Base-by-base conservation (phyloP, 2,329 filamentous ascomycete genomes). In the Colletotrichum australisinense region DNA sequence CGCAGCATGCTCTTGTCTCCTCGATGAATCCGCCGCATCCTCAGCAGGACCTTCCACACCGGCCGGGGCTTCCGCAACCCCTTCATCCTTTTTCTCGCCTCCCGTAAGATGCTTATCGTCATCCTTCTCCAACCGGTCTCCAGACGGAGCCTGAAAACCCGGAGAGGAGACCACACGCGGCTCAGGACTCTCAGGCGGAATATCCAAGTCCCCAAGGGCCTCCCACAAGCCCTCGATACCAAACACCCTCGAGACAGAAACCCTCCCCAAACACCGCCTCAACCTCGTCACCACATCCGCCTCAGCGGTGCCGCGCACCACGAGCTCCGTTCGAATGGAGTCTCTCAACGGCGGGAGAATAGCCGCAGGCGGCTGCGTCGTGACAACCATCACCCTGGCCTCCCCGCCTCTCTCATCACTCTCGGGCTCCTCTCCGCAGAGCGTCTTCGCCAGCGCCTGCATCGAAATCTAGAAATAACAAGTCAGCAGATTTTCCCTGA, bases 201-300 rank as follows among this genome's bases (percentile, higher is more conserved):
- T 60, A 35, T 86, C 84, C 46, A 90, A 75, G 76, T 92, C 90
- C 2, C 78, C 80, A 42, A 92, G 76, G 1, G 89, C 89, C 78
- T 92, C 89, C 84, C 84, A 87, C 22, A 92, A 76, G 0, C 90
- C 90, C 58, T 90, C 85, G 12, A 90, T 76, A 72, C 91, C 89
- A 75, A 92, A 92, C 1, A 92, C 85, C 28, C 88, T 84, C 28
- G 88, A 88, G 32, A 92, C 83, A 38, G 86, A 84, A 4, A 91
- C 86, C 58, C 83, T 82, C 58, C 88, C 86, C 4, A 92, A 80
- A 69, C 82, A 84, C 3, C 77, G 76, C 64, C 78, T 82, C 32
- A 84, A 77, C 38, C 77, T 78, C 8, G 35, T 66, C 60, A 73
- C 78, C 2, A 74, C 60, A 7, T 75, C 76, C 4, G 67, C 62